Percentiles rank a stretch among this genome's conserved stretches.
Evolutionary conservation across 441 rosid genomes (phyloP).

Genomic region (Pelargonium cotyledonis): DNA sequence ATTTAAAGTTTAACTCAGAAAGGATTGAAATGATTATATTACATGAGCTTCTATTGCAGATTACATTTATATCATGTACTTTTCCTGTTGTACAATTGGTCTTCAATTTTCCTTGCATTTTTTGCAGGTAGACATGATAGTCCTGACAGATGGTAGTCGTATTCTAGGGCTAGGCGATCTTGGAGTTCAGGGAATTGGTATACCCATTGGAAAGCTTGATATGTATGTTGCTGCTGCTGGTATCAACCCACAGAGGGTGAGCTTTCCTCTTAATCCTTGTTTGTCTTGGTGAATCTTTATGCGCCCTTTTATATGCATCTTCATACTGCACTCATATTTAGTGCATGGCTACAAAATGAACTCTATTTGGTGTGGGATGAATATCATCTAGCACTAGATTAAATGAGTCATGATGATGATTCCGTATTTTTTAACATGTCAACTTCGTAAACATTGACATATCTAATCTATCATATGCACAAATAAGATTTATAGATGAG

Average conservation of each 20-base stretch:
- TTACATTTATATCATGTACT: no score
- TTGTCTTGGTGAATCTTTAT: neutral
- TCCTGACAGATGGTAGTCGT: constrained; percentile 91
- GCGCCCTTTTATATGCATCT: neutral
- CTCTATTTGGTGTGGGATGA: no score
- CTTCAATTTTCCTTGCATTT: constrained; percentile 9
- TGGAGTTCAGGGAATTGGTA: constrained; percentile 97
- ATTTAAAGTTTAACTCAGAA: no score
- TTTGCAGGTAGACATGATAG: constrained; percentile 94
- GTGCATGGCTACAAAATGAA: no score
- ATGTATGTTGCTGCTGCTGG: constrained; percentile 98
- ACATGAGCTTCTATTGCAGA: no score
- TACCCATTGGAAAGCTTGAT: constrained; percentile 94
- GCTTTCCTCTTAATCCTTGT: constrained; percentile 7
- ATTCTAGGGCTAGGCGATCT: constrained; percentile 98
- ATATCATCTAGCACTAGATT: no score
- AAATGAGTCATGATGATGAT: no score
- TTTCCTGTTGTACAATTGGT: neutral
- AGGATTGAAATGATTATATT: no score
- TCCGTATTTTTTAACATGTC: no score
- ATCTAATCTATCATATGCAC: neutral
- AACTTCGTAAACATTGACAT: neutral
- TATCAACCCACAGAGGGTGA: constrained; percentile 77
- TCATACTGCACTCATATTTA: neutral
- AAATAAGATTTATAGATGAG: neutral